Percentiles rank a stretch among this genome's conserved stretches.
These are phyloP conservation scores for Ceratocystiopsis sp. DNA, from an alignment of 2,329 filamentous ascomycete genomes.

Conservation along the genomic window DNA sequence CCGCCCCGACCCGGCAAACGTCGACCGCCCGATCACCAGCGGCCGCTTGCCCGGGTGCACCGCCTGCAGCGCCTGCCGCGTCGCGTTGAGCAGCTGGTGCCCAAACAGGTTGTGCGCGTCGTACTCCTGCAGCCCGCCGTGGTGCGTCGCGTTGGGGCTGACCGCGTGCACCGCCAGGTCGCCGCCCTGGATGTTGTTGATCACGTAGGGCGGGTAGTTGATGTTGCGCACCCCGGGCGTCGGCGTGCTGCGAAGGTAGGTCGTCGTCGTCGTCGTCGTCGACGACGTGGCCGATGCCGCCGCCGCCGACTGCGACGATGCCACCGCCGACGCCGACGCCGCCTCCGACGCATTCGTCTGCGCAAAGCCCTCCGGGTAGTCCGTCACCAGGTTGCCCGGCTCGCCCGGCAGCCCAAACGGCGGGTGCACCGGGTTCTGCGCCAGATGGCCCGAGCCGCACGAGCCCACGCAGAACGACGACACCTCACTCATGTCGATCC, in stretches of 20 bases:
- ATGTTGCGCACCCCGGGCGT: slow-evolving; percentile 49
- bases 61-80: slow-evolving; percentile 50
- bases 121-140: slow-evolving; percentile 58
- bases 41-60: slow-evolving; percentile 54
- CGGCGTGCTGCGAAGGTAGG: slow-evolving; percentile 40
- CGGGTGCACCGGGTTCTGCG: slow-evolving; percentile 51
- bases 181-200: slow-evolving; percentile 51
- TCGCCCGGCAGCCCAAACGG: slow-evolving; percentile 49
- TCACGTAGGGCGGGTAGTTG: slow-evolving; percentile 58
- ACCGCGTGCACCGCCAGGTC: slow-evolving; percentile 58
- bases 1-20: slow-evolving; percentile 60
- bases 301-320: slow-evolving; percentile 21
- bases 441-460: slow-evolving; percentile 49
- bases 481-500: slow-evolving; percentile 42
- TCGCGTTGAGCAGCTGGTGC: slow-evolving; percentile 59
- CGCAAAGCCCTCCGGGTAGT: slow-evolving; percentile 54
- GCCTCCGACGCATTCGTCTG: slow-evolving; percentile 52
- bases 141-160: slow-evolving; percentile 60
- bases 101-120: slow-evolving; percentile 70
- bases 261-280: slow-evolving; percentile 16
- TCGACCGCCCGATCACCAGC: slow-evolving; percentile 68
- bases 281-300: slow-evolving; percentile 4
- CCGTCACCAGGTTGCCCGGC: slow-evolving; percentile 37
- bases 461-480: slow-evolving; percentile 40
- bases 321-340: slow-evolving; percentile 35